Base-by-base conservation (phyloP, 2,329 filamentous ascomycete species). In the Phialophora tarda region DNA sequence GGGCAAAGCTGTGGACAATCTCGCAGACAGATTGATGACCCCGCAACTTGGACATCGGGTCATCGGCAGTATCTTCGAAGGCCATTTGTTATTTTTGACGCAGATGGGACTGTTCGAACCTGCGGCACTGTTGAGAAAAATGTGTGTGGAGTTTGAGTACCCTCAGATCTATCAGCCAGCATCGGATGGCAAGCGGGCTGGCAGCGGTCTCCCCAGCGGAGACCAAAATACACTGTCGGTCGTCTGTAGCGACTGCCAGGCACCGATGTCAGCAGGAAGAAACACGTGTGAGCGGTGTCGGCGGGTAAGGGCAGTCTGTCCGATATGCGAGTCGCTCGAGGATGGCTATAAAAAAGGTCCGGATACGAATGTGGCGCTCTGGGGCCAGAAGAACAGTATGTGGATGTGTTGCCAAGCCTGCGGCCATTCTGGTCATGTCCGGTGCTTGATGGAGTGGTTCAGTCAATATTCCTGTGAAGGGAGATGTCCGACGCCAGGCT, bases 331-430 rank as follows among this genome's bases (percentile, higher is more conserved):
- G n/a, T 70, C 66, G 10, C 24, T 65, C 5, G 63, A n/a, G 21
- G 32, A 51, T 23, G 24, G 57, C 23, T 38, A 23, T 38, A 61
- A 47, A 44, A 28, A 32, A 7, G 28, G 30, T 21, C 26, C 17
- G 24, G 61, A 24, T 38, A n/a, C 41, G 3, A 30, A 48, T 14
- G 6, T n/a, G 21, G 34, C 51, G 30, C 17, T 23, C 23, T 67
- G 64, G 64, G 67, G 64, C 12, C 50, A 59, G 12, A 59, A 57
- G 26, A 41, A 38, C 8, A 64, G 44, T 41, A 78, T 86, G 23
- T 87, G 83, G 82, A 81, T 83, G 4, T 83, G 82, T 78, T 89
- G 87, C 74, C 80, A 86, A 71, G 78, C 83, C 12, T 89, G 87
- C 74, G 85, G 85, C 3, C 87, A 89, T 71, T 82, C 84, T 47